A percentile compares a stretch with the other conserved stretches of the same genome.
Evolutionary conservation across 768 basidiomycete species (phyloP).

Genomic region (Agaricus sinodeliciosus): DNA sequence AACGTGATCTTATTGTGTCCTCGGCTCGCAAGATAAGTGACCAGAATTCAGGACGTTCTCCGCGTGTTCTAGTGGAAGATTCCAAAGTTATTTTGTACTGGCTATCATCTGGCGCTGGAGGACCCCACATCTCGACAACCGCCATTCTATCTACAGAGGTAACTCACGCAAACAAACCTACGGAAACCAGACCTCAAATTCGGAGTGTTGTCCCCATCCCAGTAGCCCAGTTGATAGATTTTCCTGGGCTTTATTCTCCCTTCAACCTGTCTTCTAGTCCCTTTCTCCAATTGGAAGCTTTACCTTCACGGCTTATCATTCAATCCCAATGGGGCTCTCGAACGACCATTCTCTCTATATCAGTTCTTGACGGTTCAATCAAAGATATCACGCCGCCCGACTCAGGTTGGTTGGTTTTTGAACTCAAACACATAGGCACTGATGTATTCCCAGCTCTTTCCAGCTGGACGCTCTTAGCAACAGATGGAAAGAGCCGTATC

Average conservation of each 20-base stretch:
- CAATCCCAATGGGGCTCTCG: conserved; percentile 51
- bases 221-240: conserved; percentile 30
- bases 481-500: conserved; percentile 34
- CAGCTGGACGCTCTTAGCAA: conserved; percentile 51
- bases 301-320: conserved; percentile 27
- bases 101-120: conserved; percentile 48
- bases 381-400: conserved; percentile 29
- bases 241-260: conserved; percentile 60
- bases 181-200: conserved; percentile 6
- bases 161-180: conserved; percentile 9
- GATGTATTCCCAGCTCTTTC: conserved; percentile 25
- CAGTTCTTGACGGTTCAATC: conserved; percentile 32
- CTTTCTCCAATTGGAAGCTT: conserved; percentile 14
- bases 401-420: background rate
- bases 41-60: conserved; percentile 49
- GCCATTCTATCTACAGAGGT: conserved; percentile 41
- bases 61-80: conserved; percentile 34
- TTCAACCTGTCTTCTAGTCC: conserved; percentile 37
- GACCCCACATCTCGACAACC: conserved; percentile 53
- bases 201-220: conserved; percentile 35
- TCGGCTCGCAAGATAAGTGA: conserved; percentile 34
- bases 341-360: conserved; percentile 41
- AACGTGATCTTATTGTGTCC: conserved; percentile 8
- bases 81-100: conserved; percentile 34
- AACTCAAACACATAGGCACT: conserved; percentile 13